Evolutionary conservation across 805 yeast genomes (phyloP).

Genomic region (Debaryomyces maramus): DNA sequence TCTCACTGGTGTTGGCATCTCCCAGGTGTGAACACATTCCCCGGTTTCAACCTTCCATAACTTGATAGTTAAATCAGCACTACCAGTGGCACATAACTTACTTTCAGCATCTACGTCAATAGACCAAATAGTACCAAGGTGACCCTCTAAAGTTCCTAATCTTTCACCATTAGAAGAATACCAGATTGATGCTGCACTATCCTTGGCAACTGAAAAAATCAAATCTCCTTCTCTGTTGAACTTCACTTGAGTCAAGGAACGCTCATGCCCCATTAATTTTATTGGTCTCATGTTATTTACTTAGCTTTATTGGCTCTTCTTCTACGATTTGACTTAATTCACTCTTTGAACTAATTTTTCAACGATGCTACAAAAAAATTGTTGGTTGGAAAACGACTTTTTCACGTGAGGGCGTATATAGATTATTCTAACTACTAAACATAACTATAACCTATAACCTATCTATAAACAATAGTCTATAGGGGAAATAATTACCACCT

Average conservation of each 20-base stretch:
- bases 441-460: not conserved
- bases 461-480: not conserved
- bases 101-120: conserved; percentile 78
- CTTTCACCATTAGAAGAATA: conserved; percentile 95
- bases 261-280: conserved; percentile 90
- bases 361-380: conserved; percentile 6
- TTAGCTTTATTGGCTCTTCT: conserved; percentile 2
- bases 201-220: conserved; percentile 89
- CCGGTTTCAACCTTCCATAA: conserved; percentile 87
- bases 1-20: conserved; percentile 81
- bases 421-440: not conserved
- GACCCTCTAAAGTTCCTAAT: conserved; percentile 82
- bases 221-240: conserved; percentile 95
- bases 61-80: conserved; percentile 84
- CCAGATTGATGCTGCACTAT: conserved; percentile 88
- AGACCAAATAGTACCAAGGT: conserved; percentile 93
- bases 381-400: conserved; percentile 5
- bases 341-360: conserved; percentile 11
- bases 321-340: conserved; percentile 11
- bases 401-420: conserved; percentile 5
- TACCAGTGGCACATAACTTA: conserved; percentile 77
- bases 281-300: conserved; percentile 42
- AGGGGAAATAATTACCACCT: not conserved
- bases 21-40: conserved; percentile 68
- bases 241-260: conserved; percentile 95